phyloP scores from a whole-genome alignment of 306 rosid species.

The Ammopiptanthus mongolicus region DNA sequence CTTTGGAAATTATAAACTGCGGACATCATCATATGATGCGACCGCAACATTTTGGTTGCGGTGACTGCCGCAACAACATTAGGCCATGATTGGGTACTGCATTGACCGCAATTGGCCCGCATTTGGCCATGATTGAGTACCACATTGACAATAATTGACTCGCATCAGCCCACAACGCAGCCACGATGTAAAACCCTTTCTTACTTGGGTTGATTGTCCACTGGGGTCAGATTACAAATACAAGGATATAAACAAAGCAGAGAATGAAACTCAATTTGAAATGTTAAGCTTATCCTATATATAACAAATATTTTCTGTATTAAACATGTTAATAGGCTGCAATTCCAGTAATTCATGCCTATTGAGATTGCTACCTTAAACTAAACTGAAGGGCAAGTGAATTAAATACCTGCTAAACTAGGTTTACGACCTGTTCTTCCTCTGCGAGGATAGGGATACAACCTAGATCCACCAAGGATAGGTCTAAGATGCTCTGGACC shows the following conservation, averaged over 20 bases:
- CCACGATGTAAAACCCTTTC: too few relatives aligned
- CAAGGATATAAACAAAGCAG: neutral
- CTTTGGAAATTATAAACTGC: neutral
- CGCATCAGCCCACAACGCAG: too few relatives aligned
- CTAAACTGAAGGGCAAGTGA: neutral
- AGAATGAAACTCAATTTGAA: neutral
- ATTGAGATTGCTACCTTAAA: neutral
- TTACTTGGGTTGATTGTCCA: neutral
- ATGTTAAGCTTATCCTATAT: neutral
- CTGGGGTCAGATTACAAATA: neutral
- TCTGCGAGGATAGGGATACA: constrained; percentile 70
- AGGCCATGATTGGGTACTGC: neutral
- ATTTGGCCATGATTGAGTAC: too few relatives aligned
- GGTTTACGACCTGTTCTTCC: constrained; percentile 46
- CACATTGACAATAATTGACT: too few relatives aligned
- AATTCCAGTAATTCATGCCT: neutral
- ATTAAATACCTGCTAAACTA: constrained; percentile 31
- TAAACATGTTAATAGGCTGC: neutral
- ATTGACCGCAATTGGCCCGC: neutral
- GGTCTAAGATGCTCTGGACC: constrained; percentile 40
- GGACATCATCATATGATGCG: neutral
- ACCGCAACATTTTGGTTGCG: neutral
- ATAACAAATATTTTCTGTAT: neutral
- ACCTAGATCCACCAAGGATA: constrained; percentile 40
- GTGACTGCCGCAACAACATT: neutral